Percentiles rank a stretch among this genome's conserved stretches.
Evolutionary conservation across 192 early-diverging fungal genomes (phyloP).

Genomic region (Geranomyces variabilis): DNA sequence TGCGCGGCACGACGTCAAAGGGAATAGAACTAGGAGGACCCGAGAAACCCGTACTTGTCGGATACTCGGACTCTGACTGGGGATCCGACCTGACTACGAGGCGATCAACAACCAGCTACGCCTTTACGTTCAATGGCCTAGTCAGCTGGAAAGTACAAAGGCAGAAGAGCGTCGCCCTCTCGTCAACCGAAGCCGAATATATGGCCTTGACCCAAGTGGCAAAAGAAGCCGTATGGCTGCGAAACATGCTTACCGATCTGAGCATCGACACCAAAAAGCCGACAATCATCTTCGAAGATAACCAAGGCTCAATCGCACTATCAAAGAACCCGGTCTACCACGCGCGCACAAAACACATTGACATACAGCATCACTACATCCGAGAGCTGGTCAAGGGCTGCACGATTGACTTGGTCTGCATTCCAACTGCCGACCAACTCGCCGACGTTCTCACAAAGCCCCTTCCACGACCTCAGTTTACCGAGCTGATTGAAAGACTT

Average conservation of each 20-base stretch:
- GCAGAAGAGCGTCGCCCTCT: constrained; percentile 17
- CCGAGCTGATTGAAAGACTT: neutral
- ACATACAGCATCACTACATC: constrained; percentile 38
- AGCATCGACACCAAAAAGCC: neutral
- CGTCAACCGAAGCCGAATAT: constrained; percentile 29
- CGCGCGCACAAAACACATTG: constrained; percentile 41
- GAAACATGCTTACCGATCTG: neutral
- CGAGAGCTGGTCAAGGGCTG: constrained; percentile 26
- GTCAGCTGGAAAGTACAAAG: constrained; percentile 7
- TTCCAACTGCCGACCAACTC: constrained; percentile 23
- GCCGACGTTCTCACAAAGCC: constrained; percentile 43
- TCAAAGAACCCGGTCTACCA: constrained; percentile 32
- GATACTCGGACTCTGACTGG: neutral
- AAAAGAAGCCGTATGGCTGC: constrained; percentile 27
- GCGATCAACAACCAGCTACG: neutral
- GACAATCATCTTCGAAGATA: constrained; percentile 7
- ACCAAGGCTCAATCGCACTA: constrained; percentile 20
- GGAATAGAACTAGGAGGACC: neutral
- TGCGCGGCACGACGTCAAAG: neutral
- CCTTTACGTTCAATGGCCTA: neutral
- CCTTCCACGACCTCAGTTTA: constrained; percentile 7
- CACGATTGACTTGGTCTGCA: constrained; percentile 22
- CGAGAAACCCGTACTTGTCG: constrained; percentile 10
- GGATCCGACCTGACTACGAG: neutral
- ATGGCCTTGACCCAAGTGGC: constrained; percentile 6